A percentile compares a stretch with the other conserved stretches of the same genome.
phyloP scores from a whole-genome alignment of 768 basidiomycete genomes.

The Auriscalpium vulgare region DNA sequence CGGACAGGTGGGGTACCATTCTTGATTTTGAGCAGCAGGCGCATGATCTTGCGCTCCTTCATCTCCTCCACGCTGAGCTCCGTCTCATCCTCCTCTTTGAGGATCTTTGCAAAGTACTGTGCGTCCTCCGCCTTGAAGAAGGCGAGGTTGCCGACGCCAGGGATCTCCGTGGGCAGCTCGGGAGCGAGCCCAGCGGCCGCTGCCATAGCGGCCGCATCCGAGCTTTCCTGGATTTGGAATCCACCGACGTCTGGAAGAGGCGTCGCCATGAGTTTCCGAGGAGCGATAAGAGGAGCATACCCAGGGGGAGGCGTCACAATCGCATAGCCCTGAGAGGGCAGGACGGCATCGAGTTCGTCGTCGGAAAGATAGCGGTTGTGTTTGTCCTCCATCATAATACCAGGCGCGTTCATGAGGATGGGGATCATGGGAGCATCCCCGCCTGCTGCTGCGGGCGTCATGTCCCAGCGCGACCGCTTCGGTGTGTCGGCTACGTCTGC shows the following conservation, averaged over 20 bases:
- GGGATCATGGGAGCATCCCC: slow-evolving; percentile 62
- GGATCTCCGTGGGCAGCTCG: slow-evolving; percentile 94
- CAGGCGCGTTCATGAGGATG: slow-evolving; percentile 84
- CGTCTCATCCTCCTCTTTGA: slow-evolving; percentile 93
- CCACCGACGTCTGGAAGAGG: slow-evolving; percentile 58
- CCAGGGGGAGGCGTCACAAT: slow-evolving; percentile 93
- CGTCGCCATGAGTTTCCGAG: slow-evolving; percentile 43
- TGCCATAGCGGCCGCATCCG: slow-evolving; percentile 80
- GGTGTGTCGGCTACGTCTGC: slow-evolving; percentile 69
- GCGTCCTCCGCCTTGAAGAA: slow-evolving; percentile 99
- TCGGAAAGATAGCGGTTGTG: slow-evolving; percentile 94
- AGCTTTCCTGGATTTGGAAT: slow-evolving; percentile 95
- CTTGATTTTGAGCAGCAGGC: slow-evolving; percentile 95
- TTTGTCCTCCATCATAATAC: slow-evolving; percentile 84
- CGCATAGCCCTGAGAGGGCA: slow-evolving; percentile 79
- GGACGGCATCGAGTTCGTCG: slow-evolving; percentile 88
- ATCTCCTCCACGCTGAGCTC: slow-evolving; percentile 92
- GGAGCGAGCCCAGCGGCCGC: slow-evolving; percentile 89
- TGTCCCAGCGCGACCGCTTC: slow-evolving; percentile 95
- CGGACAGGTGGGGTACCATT: slow-evolving; percentile 98
- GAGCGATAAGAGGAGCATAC: slow-evolving; percentile 71
- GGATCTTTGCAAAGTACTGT: slow-evolving; percentile 93
- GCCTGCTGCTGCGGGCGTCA: slow-evolving; percentile 58
- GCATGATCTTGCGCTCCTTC: slow-evolving; percentile 99
- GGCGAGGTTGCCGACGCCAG: slow-evolving; percentile 92